Percentiles rank a stretch among this genome's conserved stretches.
phyloP scores from a whole-genome alignment of 2,329 filamentous ascomycete genomes.

The Colletotrichum sp. region DNA sequence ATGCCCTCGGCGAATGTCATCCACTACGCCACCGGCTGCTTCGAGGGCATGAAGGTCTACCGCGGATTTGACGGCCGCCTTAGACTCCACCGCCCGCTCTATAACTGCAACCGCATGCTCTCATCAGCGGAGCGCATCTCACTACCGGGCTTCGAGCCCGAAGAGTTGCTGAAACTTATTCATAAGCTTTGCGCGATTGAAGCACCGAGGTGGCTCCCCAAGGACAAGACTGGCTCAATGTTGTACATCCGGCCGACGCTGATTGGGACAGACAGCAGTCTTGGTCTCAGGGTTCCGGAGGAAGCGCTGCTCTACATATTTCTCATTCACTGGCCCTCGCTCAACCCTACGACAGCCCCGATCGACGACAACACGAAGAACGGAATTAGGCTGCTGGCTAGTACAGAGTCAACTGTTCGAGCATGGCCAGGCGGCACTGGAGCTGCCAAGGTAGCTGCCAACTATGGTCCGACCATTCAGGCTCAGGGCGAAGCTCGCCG shows the following conservation, averaged over 20 bases:
- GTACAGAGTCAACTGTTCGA: background rate
- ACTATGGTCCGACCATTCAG: constrained; percentile 21
- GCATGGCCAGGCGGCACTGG: constrained; percentile 13
- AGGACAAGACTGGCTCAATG: background rate
- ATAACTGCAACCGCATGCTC: constrained; percentile 62
- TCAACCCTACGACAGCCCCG: background rate
- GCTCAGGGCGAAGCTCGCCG: constrained; percentile 2
- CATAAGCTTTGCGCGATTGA: background rate
- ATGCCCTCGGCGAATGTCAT: constrained; percentile 72
- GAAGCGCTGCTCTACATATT: background rate
- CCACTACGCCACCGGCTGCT: constrained; percentile 80
- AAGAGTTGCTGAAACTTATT: constrained; percentile 54
- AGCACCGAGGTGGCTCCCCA: background rate
- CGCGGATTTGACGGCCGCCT: constrained; percentile 69
- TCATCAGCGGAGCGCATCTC: constrained; percentile 61
- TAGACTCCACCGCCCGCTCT: constrained; percentile 68
- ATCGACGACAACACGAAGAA: background rate
- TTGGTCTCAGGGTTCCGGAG: background rate
- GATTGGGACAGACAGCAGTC: background rate
- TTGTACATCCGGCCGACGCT: background rate
- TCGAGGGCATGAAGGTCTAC: constrained; percentile 76
- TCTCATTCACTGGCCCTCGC: background rate
- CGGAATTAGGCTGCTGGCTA: background rate
- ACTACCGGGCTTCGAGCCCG: constrained; percentile 66
- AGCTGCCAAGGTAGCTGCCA: constrained; percentile 16